Evolutionary conservation across 768 basidiomycete species (phyloP).

Genomic region (Auriscalpium vulgare): DNA sequence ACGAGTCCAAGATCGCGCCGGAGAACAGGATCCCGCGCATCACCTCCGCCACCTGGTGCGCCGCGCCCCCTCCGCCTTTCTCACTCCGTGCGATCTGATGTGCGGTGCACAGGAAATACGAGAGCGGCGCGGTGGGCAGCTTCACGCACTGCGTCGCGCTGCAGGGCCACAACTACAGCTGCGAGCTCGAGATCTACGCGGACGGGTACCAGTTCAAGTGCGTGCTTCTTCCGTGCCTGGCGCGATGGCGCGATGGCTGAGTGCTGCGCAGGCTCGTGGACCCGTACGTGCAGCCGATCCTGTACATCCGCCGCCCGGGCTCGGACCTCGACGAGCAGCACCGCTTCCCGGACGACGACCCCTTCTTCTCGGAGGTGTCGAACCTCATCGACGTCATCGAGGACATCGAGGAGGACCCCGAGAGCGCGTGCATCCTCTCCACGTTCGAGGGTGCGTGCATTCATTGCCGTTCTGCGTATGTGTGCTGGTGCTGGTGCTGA

Average conservation of each 20-base stretch:
- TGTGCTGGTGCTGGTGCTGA: neutral
- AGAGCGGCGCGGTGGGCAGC: constrained; percentile 86
- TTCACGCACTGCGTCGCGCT: constrained; percentile 88
- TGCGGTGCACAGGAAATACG: constrained; percentile 68
- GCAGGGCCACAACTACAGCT: constrained; percentile 90
- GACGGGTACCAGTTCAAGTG: constrained; percentile 88
- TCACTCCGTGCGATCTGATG: neutral
- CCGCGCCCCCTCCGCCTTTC: neutral
- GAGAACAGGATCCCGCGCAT: constrained; percentile 92
- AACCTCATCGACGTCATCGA: constrained; percentile 87
- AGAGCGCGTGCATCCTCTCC: constrained; percentile 71
- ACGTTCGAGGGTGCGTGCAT: constrained; percentile 65
- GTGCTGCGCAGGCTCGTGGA: constrained; percentile 59
- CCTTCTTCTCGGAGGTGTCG: constrained; percentile 90
- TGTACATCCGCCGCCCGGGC: constrained; percentile 80
- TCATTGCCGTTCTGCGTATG: neutral
- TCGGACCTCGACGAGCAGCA: constrained; percentile 66
- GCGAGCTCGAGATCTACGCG: constrained; percentile 89
- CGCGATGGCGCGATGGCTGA: constrained; percentile 2
- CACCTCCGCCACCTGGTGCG: constrained; percentile 84
- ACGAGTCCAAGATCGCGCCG: constrained; percentile 77
- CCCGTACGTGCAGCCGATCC: constrained; percentile 87
- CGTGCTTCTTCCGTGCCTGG: constrained; percentile 12
- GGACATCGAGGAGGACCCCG: constrained; percentile 82
- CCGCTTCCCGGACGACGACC: constrained; percentile 76